phyloP scores from a whole-genome alignment of 192 early-diverging fungal genomes.

The Gigaspora rosea region DNA sequence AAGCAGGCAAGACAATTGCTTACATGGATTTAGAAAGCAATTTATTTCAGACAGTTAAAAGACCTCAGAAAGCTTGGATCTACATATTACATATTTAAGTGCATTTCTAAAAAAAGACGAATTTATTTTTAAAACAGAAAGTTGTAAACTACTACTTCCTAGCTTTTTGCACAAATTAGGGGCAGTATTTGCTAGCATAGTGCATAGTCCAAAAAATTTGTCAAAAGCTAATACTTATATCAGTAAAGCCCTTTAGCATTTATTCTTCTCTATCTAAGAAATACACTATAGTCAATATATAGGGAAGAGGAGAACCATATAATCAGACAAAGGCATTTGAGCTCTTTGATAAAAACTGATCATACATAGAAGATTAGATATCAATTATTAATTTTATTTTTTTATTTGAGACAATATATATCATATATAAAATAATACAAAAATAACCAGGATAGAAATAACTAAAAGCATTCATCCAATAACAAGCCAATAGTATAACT shows the following conservation, averaged over 20 bases:
- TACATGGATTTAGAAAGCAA: conserved; percentile 9
- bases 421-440: too few species aligned
- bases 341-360: background rate
- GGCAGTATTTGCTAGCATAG: background rate
- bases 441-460: too few species aligned
- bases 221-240: too few species aligned
- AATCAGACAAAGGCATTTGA: background rate
- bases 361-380: too few species aligned
- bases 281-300: background rate
- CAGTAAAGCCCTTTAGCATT: background rate
- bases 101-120: background rate
- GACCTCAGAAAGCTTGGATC: background rate
- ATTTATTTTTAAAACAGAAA: too few species aligned
- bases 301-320: background rate
- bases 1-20: background rate
- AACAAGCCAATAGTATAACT: too few species aligned
- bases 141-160: too few species aligned
- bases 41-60: background rate
- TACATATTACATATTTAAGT: conserved; percentile 14
- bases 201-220: background rate
- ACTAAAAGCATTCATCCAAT: too few species aligned
- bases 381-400: too few species aligned
- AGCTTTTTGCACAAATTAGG: background rate
- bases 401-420: too few species aligned
- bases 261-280: background rate